Base-by-base conservation (phyloP, 495 filamentous ascomycete species). In the Talaromyces adpressus region DNA sequence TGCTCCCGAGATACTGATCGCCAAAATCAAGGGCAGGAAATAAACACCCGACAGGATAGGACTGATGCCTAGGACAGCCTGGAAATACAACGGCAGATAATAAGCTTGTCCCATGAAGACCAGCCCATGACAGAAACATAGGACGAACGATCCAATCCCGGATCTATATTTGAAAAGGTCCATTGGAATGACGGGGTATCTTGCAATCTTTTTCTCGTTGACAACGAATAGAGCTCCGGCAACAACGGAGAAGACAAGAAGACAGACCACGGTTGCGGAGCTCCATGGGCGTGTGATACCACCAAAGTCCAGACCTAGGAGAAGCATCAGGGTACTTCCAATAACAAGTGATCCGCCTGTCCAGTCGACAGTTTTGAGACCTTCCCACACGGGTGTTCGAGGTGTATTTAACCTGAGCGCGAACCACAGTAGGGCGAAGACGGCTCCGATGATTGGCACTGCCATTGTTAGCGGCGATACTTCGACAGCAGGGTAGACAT, bases 111-210 rank as follows among this genome's bases (percentile, higher is more conserved):
- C 73, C 12, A 82, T 79, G 66, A 79, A 81, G 39, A 79, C 71
- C 57, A 76, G 73, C 8, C 72, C 73, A 59, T 85, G 76, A 30
- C 67, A 65, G 63, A 73, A 71, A 61, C 68, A 71, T 5, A 81
- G 74, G 4, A 67, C 18, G 16, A 81, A 69, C 4, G 67, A 58
- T 14, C 77, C 80, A 36, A 78, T 45, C 67, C 82, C 83, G 14
- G 82, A 82, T 4, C 73, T 70, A 4, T 73, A 61, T 51, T 71
- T 74, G 70, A 90, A 89, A 4, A 96, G 73, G 0, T 80, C 80
- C 39, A 89, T 71, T 0, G 92, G 92, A 69, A 93, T 91, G 39
- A 96, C 79, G 0, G 92, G 91, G 65, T 87, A 87, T 41, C 84
- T 81, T 61, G 91, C 91, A 3, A 92, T 59, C 65, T 86, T 87